Conservation (phyloP, 805 yeast genomes). For the Saccharomycopsis synnaedendra region DNA sequence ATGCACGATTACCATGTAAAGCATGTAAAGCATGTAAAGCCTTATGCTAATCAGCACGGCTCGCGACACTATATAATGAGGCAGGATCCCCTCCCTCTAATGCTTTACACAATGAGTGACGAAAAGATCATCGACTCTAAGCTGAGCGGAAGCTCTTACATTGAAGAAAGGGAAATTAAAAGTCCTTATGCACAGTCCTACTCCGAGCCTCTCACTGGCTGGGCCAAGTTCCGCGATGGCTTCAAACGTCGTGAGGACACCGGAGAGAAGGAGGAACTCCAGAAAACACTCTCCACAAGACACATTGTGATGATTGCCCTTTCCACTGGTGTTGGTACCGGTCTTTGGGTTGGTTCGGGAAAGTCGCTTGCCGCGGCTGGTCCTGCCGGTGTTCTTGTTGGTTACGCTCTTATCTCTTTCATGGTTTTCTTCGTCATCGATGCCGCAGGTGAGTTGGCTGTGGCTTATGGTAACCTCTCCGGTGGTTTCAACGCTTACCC, state of each 20-base stretch:
- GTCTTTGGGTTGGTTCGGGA: conserved; percentile 49
- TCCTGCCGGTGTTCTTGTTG: conserved; percentile 39
- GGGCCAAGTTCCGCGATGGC: conserved; percentile 13
- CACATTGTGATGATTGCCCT: conserved; percentile 69
- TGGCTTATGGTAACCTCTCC: conserved; percentile 41
- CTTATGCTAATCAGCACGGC: background rate
- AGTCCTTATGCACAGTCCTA: background rate
- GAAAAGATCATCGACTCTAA: background rate
- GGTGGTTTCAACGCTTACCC: conserved; percentile 59
- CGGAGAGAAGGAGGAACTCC: conserved; percentile 17
- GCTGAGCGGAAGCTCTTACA: background rate
- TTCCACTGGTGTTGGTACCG: conserved; percentile 82
- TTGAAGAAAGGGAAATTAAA: background rate
- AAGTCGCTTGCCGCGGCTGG: conserved; percentile 34
- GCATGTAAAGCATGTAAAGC: background rate
- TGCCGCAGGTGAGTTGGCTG: conserved; percentile 60
- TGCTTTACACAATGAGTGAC: background rate
- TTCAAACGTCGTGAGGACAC: conserved; percentile 14
- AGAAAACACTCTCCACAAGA: conserved; percentile 25
- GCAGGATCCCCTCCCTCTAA: background rate
- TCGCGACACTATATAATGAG: background rate
- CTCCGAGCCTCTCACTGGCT: conserved; percentile 1
- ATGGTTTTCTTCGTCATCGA: conserved; percentile 50
- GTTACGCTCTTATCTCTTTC: conserved; percentile 44
- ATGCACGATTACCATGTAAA: background rate